These are phyloP conservation scores for Trichoderma pleuroti DNA, from an alignment of 2,329 filamentous ascomycete species.

Conservation along the genomic window DNA sequence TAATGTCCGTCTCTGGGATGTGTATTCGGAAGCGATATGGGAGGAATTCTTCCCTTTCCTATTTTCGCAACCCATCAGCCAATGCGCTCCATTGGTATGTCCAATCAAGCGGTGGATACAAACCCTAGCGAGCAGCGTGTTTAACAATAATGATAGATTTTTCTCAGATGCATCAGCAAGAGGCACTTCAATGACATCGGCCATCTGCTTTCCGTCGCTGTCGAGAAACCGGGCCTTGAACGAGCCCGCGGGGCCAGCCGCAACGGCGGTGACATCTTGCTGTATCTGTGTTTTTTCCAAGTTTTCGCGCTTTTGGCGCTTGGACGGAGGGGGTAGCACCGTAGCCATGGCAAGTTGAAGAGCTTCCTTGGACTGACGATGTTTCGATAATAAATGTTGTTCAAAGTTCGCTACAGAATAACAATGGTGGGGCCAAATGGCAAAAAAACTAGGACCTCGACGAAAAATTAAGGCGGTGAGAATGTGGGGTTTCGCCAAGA, in stretches of 20 bases:
- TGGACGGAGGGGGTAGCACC: conserved; percentile 76
- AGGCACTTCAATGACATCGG: conserved; percentile 69
- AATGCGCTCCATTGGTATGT: neutral
- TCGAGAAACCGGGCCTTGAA: conserved; percentile 87
- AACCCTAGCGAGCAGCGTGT: conserved; percentile 76
- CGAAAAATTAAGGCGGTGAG: conserved; percentile 30
- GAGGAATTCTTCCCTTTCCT: conserved; percentile 57
- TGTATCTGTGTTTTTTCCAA: conserved; percentile 69
- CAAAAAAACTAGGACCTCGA: conserved; percentile 24
- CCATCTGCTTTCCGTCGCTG: conserved; percentile 67
- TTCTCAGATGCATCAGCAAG: conserved; percentile 82
- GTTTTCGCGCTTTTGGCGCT: conserved; percentile 75
- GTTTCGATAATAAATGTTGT: conserved; percentile 5
- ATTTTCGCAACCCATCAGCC: conserved; percentile 1
- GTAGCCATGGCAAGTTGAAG: conserved; percentile 63
- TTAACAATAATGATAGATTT: conserved; percentile 83
- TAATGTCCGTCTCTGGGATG: conserved; percentile 49
- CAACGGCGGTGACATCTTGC: conserved; percentile 67
- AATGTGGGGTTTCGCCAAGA: conserved; percentile 16
- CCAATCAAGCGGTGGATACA: neutral
- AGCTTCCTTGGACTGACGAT: neutral
- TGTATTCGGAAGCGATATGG: conserved; percentile 61
- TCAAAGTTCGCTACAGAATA: conserved; percentile 21
- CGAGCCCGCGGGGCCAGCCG: conserved; percentile 67
- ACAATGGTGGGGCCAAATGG: conserved; percentile 18